Percentiles rank a stretch among this genome's conserved stretches.
These are phyloP conservation scores for Leccinum subtestaceum DNA, from an alignment of 768 basidiomycete genomes.

Conservation along the genomic window DNA sequence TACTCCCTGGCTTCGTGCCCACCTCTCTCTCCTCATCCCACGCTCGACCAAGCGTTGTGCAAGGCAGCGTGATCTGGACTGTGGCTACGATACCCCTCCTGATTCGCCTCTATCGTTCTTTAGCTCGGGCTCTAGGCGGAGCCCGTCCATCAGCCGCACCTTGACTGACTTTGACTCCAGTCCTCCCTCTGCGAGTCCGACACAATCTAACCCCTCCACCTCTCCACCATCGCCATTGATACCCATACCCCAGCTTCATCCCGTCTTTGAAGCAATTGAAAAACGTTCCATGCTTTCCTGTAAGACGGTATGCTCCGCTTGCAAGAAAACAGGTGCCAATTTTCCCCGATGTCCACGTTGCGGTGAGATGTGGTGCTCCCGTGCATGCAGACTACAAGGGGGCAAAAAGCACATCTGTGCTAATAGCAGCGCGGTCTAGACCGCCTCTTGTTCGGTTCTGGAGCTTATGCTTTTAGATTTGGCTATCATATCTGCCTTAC, in stretches of 20 bases:
- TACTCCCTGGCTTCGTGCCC: constrained; percentile 27
- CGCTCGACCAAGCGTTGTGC: constrained; percentile 2
- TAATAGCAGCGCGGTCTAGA: constrained; percentile 9
- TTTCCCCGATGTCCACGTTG: constrained; percentile 65
- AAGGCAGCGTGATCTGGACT: constrained; percentile 5
- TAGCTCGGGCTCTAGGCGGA: constrained; percentile 16
- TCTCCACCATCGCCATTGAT: constrained; percentile 20
- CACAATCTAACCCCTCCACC: constrained; percentile 5
- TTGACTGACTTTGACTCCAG: constrained; percentile 22
- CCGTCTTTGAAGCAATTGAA: constrained; percentile 52
- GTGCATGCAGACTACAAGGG: constrained; percentile 53
- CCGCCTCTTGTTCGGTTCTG: neutral
- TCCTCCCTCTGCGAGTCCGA: constrained; percentile 10
- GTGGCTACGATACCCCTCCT: constrained; percentile 27
- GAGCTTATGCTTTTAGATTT: neutral
- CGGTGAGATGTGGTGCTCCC: constrained; percentile 60
- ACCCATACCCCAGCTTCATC: constrained; percentile 30
- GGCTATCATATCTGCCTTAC: neutral
- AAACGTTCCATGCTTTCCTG: constrained; percentile 48
- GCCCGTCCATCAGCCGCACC: constrained; percentile 45
- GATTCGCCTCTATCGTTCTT: constrained; percentile 28
- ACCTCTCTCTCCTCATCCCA: constrained; percentile 19
- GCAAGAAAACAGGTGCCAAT: constrained; percentile 49
- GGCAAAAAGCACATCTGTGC: constrained; percentile 52
- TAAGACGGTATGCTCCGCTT: constrained; percentile 47